phyloP scores from a whole-genome alignment of 1,139 yeast genomes.

The Kurtzmaniella quercitrusa region DNA sequence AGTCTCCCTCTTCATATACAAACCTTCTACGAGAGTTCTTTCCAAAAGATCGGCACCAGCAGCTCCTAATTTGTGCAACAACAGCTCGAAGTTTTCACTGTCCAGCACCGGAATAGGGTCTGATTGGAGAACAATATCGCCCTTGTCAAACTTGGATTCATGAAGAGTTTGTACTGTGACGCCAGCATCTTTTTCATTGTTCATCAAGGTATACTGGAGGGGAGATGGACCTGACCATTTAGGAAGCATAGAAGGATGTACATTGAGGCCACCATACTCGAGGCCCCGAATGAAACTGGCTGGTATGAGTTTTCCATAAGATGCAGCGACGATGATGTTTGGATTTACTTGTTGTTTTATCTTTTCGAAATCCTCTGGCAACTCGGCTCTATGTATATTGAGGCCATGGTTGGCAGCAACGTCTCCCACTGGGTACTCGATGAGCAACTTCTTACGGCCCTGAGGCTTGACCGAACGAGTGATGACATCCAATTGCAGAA shows the following conservation, averaged over 20 bases:
- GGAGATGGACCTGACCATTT: slow-evolving; percentile 88
- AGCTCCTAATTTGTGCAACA: slow-evolving; percentile 48
- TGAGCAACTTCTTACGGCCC: slow-evolving; percentile 56
- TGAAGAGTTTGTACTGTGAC: slow-evolving; percentile 88
- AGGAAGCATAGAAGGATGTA: slow-evolving; percentile 91
- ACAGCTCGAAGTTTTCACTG: slow-evolving; percentile 38
- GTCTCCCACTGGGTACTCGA: slow-evolving; percentile 54
- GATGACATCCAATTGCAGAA: slow-evolving; percentile 54
- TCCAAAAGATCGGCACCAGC: slow-evolving; percentile 59
- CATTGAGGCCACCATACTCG: slow-evolving; percentile 71
- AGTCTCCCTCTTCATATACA: slow-evolving; percentile 18
- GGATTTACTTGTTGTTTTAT: slow-evolving; percentile 24
- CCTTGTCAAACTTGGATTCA: slow-evolving; percentile 81
- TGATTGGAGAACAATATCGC: slow-evolving; percentile 64
- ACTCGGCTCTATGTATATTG: slow-evolving; percentile 56
- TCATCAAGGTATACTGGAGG: slow-evolving; percentile 70
- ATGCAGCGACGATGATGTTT: slow-evolving; percentile 79
- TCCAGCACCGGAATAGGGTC: slow-evolving; percentile 29
- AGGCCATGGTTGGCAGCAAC: slow-evolving; percentile 31
- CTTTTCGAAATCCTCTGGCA: slow-evolving; percentile 45
- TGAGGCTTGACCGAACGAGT: slow-evolving; percentile 64
- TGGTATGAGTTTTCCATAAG: slow-evolving; percentile 83
- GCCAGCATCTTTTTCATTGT: slow-evolving; percentile 64
- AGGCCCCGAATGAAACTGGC: slow-evolving; percentile 43
- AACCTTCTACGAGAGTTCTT: slow-evolving; percentile 33